These are phyloP conservation scores for Lasiodiplodia citricola DNA, from an alignment of 2,329 filamentous ascomycete species.

Conservation along the genomic window DNA sequence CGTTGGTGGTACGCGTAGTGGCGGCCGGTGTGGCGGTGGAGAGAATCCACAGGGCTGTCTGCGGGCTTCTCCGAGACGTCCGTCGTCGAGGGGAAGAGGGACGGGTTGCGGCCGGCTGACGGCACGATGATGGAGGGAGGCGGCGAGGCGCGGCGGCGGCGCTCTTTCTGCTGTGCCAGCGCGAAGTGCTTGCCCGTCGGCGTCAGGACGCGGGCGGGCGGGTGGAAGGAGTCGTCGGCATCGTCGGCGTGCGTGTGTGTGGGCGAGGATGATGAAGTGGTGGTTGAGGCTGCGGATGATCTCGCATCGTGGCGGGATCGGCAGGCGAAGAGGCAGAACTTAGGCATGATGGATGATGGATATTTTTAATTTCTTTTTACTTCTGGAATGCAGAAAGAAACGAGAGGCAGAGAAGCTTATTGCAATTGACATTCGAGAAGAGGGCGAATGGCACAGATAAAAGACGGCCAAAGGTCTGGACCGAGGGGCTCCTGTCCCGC, in stretches of 20 bases:
- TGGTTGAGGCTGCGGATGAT: not conserved
- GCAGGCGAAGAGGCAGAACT: not conserved
- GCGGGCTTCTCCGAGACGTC: not conserved
- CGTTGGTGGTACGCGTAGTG: not conserved
- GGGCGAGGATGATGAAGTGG: not conserved
- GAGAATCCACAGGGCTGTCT: not conserved
- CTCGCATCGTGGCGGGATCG: not conserved
- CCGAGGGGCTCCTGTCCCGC: not conserved
- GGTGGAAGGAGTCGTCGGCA: not conserved
- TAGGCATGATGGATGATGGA: not conserved
- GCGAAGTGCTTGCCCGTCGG: not conserved
- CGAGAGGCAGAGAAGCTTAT: not conserved
- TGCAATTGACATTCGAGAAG: not conserved
- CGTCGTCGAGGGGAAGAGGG: not conserved
- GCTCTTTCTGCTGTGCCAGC: not conserved
- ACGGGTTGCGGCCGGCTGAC: not conserved
- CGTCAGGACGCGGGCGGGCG: not conserved
- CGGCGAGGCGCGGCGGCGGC: not conserved
- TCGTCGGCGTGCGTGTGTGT: not conserved
- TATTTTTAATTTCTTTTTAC: not conserved
- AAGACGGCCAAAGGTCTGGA: not conserved
- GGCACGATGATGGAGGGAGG: not conserved
- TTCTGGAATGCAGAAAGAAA: not conserved
- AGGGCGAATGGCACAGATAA: not conserved
- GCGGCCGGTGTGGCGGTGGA: not conserved